Evolutionary conservation across 2,329 filamentous ascomycete genomes (phyloP), one percentile per base, ranked within the genome.

Genomic region (Pseudopyrenochaeta lycopersici): DNA sequence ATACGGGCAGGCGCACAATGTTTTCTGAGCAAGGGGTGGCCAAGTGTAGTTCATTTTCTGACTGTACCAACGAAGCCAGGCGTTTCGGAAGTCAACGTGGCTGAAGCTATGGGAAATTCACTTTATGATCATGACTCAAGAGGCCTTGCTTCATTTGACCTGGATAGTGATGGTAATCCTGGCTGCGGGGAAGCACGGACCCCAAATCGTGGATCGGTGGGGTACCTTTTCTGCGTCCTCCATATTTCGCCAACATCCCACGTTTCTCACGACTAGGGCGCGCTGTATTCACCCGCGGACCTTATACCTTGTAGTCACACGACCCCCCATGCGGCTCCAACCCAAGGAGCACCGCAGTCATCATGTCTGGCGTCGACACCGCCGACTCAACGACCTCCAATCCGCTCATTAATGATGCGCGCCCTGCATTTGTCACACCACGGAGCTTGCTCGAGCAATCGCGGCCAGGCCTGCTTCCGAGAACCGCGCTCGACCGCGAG

Each of bases 401-500:
- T 40, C 57, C n/a, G 12, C 11, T 11, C 40, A 23, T 42, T 18
- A 42, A 42, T 23, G 40, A 42, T 42, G 27, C 40, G 56, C 62
- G 11, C 56, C 60, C 51, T 58, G 56, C 56, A 51, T 58, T 42
- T 54, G 42, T 45, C 20, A 33, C 42, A 45, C 42, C 42, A 32
- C 30, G 42, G 29, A 61, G 54, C 62, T 63, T 52, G 58, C 71
- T 80, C 45, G 68, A 72, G 54, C 67, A 63, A 45, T 56, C 65
- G 31, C 58, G 67, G 21, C 68, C 71, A 11, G 47, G 58, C 17
- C 53, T 60, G 33, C 53, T 71, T 49, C 58, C 58, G 31, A 67
- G 65, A 51, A 88, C 82, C 67, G 82, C 85, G 56, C 81, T 90
- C 53, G 90, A 94, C 76, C 86, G 83, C 78, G 90, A 93, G 72